Base-by-base conservation (phyloP, 176 grass and related monocot genomes). In the Elymus sibiricus region DNA sequence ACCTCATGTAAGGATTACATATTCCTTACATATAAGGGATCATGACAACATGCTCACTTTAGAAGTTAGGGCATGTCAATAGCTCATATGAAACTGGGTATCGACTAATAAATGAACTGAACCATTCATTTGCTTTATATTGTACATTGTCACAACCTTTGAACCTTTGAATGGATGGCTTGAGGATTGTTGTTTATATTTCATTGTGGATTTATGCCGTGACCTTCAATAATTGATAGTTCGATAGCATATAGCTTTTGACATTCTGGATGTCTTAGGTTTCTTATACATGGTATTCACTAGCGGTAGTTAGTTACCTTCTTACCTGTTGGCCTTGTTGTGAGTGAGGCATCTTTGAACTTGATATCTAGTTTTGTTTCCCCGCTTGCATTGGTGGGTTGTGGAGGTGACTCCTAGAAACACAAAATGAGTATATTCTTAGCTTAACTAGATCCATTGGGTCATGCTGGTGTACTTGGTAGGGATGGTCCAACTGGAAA, bases 211-310 rank as follows among this genome's bases (percentile, higher is more conserved):
- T 72, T 72, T 40, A 43, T 72, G 43, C 34, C 0, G 22, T 71
- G 38, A 39, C 69, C 12, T 25, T 72, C 35, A 42, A 42, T 3
- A 72, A 25, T 25, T 43, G 11, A 72, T 42, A 72, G 38, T 72
- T 71, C 3, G 34, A 38, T 68, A 35, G 65, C 66, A 71, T 42
- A 22, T 38, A 51, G n/a, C 29, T 87, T 71, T 40, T 75, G 59
- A 39, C 29, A 40, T 49, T 37, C 16, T 75, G 28, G 43, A 75
- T 67, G 43, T 28, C 11, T 64, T 79, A 47, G 31, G 26, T 26
- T 73, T 63, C 65, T 87, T 82, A 74, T 16, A 86, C 61, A 73
- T 81, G 27, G 7, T 64, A 29, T 80, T 66, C 42, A 37, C 24
- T 38, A 53, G 46, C 65, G 40, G 15, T 74, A 42, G 34, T 64